A percentile compares a stretch with the other conserved stretches of the same genome.
These are phyloP conservation scores for Saprolegnia diclina DNA, from an alignment of 352 stramenopile genomes.

Conservation along the genomic window DNA sequence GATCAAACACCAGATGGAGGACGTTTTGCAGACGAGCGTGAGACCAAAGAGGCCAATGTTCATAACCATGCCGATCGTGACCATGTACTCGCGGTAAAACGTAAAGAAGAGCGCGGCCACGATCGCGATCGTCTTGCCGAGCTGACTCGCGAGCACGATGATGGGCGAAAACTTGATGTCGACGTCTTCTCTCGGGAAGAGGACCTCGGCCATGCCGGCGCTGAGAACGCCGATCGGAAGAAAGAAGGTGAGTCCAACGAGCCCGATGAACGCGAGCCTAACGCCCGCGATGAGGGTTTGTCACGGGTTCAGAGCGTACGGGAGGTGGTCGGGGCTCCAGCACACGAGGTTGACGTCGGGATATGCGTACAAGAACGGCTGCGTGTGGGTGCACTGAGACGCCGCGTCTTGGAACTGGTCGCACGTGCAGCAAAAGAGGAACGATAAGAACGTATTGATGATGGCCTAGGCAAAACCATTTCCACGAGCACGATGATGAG, in stretches of 20 bases:
- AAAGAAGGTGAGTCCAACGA: conserved; percentile 58
- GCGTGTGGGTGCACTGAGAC: conserved; percentile 1
- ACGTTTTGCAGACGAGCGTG: conserved; percentile 40
- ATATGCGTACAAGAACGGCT: conserved; percentile 23
- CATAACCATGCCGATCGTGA: conserved; percentile 34
- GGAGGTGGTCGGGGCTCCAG: conserved; percentile 39
- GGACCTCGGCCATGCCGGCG: conserved; percentile 56
- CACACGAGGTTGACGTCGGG: conserved; percentile 32
- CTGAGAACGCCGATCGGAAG: conserved; percentile 49
- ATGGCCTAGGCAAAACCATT: conserved; percentile 29
- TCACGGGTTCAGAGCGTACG: conserved; percentile 28
- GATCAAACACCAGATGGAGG: conserved; percentile 45
- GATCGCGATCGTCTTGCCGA: conserved; percentile 44
- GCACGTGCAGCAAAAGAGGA: conserved; percentile 31
- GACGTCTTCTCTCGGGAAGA: conserved; percentile 54
- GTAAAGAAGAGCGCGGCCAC: conserved; percentile 48
- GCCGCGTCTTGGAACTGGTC: conserved; percentile 17
- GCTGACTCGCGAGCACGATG: conserved; percentile 43
- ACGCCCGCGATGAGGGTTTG: neutral
- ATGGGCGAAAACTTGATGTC: conserved; percentile 61
- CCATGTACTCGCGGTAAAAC: conserved; percentile 35
- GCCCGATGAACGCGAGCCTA: conserved; percentile 37
- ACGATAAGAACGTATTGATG: conserved; percentile 57
- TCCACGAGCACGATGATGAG: too few species aligned
- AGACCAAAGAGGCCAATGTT: conserved; percentile 38